These are phyloP conservation scores for Yarrowia porcina DNA, from an alignment of 805 yeast species.

Conservation along the genomic window DNA sequence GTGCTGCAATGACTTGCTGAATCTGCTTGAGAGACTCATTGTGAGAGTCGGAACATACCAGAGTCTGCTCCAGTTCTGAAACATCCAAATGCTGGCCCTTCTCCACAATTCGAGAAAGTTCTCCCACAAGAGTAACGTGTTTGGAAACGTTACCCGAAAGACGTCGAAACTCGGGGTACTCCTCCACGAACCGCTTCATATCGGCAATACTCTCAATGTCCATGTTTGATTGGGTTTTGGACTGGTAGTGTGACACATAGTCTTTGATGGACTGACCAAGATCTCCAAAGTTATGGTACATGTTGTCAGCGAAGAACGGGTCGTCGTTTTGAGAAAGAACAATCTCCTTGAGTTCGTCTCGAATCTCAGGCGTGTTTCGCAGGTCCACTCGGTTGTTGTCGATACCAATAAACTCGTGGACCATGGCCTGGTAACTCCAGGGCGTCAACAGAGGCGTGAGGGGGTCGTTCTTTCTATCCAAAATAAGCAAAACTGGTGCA, in stretches of 20 bases:
- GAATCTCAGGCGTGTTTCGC: constrained; percentile 51
- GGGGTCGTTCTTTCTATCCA: constrained; percentile 89
- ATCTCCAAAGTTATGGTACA: constrained; percentile 92
- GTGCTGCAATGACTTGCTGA: constrained; percentile 49
- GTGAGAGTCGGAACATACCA: constrained; percentile 65
- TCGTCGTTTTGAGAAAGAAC: constrained; percentile 63
- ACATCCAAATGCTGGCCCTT: constrained; percentile 68
- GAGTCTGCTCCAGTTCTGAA: constrained; percentile 84
- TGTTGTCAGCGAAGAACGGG: constrained; percentile 69
- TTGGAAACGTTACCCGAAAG: constrained; percentile 84
- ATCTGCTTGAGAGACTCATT: constrained; percentile 55
- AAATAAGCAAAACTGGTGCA: constrained; percentile 67
- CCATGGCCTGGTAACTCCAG: constrained; percentile 98
- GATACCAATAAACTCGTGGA: constrained; percentile 85
- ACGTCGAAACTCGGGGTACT: constrained; percentile 90
- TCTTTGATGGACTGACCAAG: constrained; percentile 47
- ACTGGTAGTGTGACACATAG: constrained; percentile 36
- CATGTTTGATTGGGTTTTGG: constrained; percentile 69
- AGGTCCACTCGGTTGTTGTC: constrained; percentile 75
- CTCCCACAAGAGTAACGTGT: constrained; percentile 87
- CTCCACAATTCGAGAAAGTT: constrained; percentile 72
- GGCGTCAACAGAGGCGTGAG: constrained; percentile 88
- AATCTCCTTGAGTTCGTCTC: constrained; percentile 60
- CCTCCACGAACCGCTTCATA: constrained; percentile 85
- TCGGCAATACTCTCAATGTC: constrained; percentile 78